phyloP scores from a whole-genome alignment of 2,329 filamentous ascomycete genomes.

The Tothia fuscella region DNA sequence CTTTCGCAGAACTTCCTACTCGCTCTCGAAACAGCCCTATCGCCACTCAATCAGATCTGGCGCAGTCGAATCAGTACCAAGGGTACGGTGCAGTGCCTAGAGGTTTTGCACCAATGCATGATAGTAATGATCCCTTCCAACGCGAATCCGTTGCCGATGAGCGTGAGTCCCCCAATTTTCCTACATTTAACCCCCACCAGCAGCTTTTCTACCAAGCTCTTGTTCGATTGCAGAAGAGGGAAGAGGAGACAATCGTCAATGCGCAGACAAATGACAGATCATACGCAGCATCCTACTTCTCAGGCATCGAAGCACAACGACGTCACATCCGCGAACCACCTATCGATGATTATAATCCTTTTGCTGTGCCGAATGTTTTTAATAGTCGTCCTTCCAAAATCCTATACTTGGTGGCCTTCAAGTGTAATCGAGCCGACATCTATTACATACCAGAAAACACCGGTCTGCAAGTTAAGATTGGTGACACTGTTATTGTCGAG shows the following conservation, averaged over 20 bases:
- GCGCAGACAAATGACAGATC: conserved; percentile 6
- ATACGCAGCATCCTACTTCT: conserved; percentile 24
- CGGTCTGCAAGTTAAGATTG: conserved; percentile 76
- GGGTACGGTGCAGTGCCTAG: conserved; percentile 2
- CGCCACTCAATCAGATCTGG: not conserved
- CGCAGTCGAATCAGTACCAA: conserved; percentile 1
- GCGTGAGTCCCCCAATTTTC: conserved; percentile 7
- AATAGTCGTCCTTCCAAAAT: conserved; percentile 17
- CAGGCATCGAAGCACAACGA: conserved; percentile 23
- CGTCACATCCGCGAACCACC: conserved; percentile 25
- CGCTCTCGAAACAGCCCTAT: conserved; percentile 8
- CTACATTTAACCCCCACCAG: conserved; percentile 1
- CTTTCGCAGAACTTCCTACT: conserved; percentile 42
- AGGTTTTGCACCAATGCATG: too few species aligned
- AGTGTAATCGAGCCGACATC: conserved; percentile 86
- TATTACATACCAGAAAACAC: conserved; percentile 97
- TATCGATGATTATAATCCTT: conserved; percentile 19
- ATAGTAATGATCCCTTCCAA: not conserved
- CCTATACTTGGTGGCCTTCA: conserved; percentile 81
- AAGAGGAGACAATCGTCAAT: conserved; percentile 3
- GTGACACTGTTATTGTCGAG: conserved; percentile 93
- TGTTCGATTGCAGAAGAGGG: not conserved
- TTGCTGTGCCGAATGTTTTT: conserved; percentile 21
- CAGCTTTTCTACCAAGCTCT: conserved; percentile 1
- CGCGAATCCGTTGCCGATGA: conserved; percentile 2